Percentiles rank a stretch among this genome's conserved stretches.
Conservation (phyloP, 2,329 filamentous ascomycete genomes). For the Aureobasidium sp. region DNA sequence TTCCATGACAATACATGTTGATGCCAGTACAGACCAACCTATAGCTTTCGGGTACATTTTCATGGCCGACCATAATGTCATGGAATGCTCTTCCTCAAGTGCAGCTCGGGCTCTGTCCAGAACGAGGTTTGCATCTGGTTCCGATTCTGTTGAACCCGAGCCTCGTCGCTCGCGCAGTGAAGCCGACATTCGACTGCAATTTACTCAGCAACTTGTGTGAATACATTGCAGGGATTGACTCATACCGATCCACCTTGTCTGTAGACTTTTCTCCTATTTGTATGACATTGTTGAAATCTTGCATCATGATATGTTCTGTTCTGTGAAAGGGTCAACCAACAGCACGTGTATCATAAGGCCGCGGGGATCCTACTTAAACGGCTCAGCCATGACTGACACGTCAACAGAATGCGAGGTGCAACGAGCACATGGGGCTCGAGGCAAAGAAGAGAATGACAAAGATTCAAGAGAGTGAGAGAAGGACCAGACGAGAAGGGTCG, state of each 20-base stretch:
- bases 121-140: conserved; percentile 26
- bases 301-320: not conserved
- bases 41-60: conserved; percentile 52
- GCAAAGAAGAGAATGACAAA: not conserved
- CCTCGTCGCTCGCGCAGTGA: conserved; percentile 1
- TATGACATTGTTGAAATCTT: not conserved
- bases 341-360: not conserved
- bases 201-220: not conserved
- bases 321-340: not conserved
- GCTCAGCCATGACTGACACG: conserved; percentile 9
- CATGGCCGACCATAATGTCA: conserved; percentile 55
- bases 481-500: too few relatives aligned
- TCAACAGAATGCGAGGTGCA: not conserved
- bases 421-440: not conserved
- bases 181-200: conserved; percentile 2
- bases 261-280: not conserved
- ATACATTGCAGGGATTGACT: not conserved
- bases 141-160: conserved; percentile 20
- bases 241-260: conserved; percentile 3
- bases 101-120: conserved; percentile 28
- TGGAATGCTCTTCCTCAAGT: conserved; percentile 36
- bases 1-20: conserved; percentile 30
- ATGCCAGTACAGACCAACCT: conserved; percentile 27
- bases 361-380: conserved; percentile 3
- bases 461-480: not conserved